A percentile compares a stretch with the other conserved stretches of the same genome.
Evolutionary conservation across 2,329 filamentous ascomycete species (phyloP).

Genomic region (Bimuria novae-zelandiae): DNA sequence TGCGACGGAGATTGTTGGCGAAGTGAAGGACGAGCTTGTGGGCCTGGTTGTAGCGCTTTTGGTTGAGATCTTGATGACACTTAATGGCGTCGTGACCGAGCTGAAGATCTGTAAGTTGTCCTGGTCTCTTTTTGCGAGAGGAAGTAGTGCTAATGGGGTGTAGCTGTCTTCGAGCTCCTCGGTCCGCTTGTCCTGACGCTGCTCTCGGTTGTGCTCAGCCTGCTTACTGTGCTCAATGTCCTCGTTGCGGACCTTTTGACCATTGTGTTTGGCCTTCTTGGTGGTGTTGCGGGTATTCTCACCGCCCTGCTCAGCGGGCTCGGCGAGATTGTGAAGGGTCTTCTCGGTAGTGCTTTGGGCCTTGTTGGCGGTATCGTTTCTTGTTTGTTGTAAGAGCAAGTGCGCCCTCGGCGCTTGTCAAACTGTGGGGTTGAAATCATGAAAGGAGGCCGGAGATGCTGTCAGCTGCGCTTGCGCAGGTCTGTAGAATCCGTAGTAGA

Average conservation of each 20-base stretch:
- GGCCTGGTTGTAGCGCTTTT: conserved; percentile 7
- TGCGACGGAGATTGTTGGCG: not conserved
- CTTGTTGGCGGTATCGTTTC: not conserved
- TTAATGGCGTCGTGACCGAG: not conserved
- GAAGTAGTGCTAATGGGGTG: not conserved
- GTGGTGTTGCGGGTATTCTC: conserved; percentile 3
- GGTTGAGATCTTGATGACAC: conserved; percentile 10
- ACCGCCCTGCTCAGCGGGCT: not conserved
- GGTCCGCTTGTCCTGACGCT: conserved; percentile 5
- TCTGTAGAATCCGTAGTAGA: too few species aligned
- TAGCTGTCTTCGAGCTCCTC: conserved; percentile 14
- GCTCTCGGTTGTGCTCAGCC: conserved; percentile 3
- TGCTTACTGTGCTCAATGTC: conserved; percentile 8
- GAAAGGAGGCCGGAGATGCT: too few species aligned
- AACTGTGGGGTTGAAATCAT: too few species aligned
- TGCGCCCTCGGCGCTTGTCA: not conserved
- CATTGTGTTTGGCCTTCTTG: conserved; percentile 10
- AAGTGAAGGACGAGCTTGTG: conserved; percentile 6
- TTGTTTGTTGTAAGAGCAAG: conserved; percentile 2
- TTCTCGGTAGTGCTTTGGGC: conserved; percentile 2
- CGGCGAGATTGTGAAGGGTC: not conserved
- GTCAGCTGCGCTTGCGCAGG: too few species aligned
- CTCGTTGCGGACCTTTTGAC: not conserved
- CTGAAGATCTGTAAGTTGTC: conserved; percentile 12
- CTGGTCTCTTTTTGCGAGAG: not conserved